Evolutionary conservation across 2,329 filamentous ascomycete species (phyloP).

Genomic region (Knoxdaviesia proteae): DNA sequence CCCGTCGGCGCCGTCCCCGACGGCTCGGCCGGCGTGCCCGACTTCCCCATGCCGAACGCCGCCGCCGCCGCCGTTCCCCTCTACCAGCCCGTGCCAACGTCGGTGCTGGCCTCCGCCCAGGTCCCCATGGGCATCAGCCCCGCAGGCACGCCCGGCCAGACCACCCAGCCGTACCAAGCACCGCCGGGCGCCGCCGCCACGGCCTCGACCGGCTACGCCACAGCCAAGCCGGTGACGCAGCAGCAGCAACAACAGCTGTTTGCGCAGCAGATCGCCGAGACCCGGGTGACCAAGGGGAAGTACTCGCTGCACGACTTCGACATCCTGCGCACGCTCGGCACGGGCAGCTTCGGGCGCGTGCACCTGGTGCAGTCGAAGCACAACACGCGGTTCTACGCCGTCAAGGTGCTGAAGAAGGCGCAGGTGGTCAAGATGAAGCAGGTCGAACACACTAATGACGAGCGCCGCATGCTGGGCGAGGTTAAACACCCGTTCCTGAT

Average conservation of each 20-base stretch:
- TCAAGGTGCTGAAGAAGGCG: conserved; percentile 96
- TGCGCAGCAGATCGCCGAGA: conserved; percentile 14
- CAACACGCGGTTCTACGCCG: conserved; percentile 93
- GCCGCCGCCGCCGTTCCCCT: no score
- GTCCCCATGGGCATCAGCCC: neutral
- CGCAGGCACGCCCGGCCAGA: conserved; percentile 6
- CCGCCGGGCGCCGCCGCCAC: neutral
- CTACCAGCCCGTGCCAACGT: no score
- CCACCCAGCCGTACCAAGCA: conserved; percentile 6
- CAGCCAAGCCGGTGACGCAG: conserved; percentile 8
- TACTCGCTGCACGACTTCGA: conserved; percentile 84
- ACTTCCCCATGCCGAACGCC: no score
- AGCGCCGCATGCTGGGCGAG: conserved; percentile 83
- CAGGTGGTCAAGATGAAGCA: conserved; percentile 99
- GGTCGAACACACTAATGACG: conserved; percentile 97
- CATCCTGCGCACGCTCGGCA: conserved; percentile 78
- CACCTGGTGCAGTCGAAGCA: conserved; percentile 95
- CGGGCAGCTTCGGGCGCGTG: conserved; percentile 89
- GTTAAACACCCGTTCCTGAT: conserved; percentile 97
- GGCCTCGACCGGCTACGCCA: neutral
- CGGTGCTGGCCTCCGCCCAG: no score
- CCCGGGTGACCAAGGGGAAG: conserved; percentile 79
- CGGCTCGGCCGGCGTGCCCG: no score
- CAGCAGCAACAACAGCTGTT: conserved; percentile 10
- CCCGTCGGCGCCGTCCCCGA: no score